Base-by-base conservation (phyloP, 345 rosid genomes). In the Acer yangbiense region DNA sequence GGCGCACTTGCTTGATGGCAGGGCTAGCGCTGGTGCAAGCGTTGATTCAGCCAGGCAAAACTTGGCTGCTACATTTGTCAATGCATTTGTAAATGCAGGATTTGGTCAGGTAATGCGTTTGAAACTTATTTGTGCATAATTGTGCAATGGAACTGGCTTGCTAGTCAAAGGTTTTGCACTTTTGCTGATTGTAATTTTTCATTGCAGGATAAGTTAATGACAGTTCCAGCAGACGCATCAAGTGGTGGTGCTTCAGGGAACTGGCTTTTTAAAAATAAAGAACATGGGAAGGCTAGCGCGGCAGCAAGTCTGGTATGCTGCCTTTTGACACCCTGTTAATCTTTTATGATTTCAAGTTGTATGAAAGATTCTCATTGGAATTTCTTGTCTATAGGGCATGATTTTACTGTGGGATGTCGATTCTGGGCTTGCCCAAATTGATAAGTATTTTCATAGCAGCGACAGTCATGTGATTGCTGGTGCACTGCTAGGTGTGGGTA, bases 191-290 rank as follows among this genome's bases (percentile, higher is more conserved):
- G 48, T 23, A 50, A 52, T 61, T 72, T 81, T 81, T 57, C 54
- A 61, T 68, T 81, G 73, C 89, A 95, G 97, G 98, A 96, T 88
- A 96, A 91, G 83, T 78, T 96, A 77, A 94, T 96, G 98, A 96
- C 97, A 12, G 90, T 84, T 29, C 91, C 85, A 71, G 82, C 97
- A 73, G 98, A 96, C 81, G 66, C 90, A 67, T 84, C 97, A 64
- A 83, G 87, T 75, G 83, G 91, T 66, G 90, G 90, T 78, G 68
- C 94, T 65, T 87, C 97, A 17, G 95, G 88, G 80, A 89, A 86
- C 79, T 96, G 98, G 99, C 95, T 96, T 78, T 92, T 92, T 88
- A 96, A 94, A 85, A 96, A 96, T 76, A 96, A 92, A 83, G 99
- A 92, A 76, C 98, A 96, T 77, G 97, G 95, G 72, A 96, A 94